Evolutionary conservation across 768 basidiomycete genomes (phyloP), one percentile per base, ranked within the genome.

Genomic region (Filobasidium floriforme): DNA sequence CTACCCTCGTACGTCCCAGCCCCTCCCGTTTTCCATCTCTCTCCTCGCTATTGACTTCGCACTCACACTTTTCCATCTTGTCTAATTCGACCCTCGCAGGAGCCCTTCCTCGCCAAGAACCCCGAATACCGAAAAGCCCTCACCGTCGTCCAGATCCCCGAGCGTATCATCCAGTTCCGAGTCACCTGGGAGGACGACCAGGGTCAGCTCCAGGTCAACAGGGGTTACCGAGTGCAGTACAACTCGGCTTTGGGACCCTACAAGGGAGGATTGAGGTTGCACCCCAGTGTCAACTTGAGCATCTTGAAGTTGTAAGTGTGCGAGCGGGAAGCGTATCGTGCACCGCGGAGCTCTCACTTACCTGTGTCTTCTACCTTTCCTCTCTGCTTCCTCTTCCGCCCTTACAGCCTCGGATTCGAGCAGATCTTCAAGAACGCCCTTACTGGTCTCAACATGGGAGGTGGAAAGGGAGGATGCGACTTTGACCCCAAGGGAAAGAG

Each of bases 401-500:
- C n/a, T n/a, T n/a, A 46, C 63, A 77, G 76, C 85, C 84, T 89
- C 70, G 88, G 87, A 54, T 87, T 88, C 79, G 88, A 89, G 80
- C 88, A 89, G 78, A 85, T 83, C 68, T 88, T 88, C 84, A 88
- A 88, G 80, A 88, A 89, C 79, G 88, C 88, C 43, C 82, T 89
- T 29, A 88, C 88, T 15, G 87, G 87, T 40, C 80, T 88, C 63
- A 84, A 80, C 79, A 88, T 88, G 86, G 88, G 88, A 71, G 87
- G 87, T 70, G 87, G 86, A 67, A 89, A 89, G 81, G 88, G 88
- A 79, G 88, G 88, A 44, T 83, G 83, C 63, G 88, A 89, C 81
- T 89, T 89, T 72, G 86, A 88, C 81, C 87, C 87, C 77, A 89
- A 88, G 84, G 87, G 87, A 75, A 88, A 87, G 80, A 85, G 84